Percentiles rank a stretch among this genome's conserved stretches.
phyloP scores from a whole-genome alignment of 1,139 yeast species.

The Pneumocystis wakefieldiae region DNA sequence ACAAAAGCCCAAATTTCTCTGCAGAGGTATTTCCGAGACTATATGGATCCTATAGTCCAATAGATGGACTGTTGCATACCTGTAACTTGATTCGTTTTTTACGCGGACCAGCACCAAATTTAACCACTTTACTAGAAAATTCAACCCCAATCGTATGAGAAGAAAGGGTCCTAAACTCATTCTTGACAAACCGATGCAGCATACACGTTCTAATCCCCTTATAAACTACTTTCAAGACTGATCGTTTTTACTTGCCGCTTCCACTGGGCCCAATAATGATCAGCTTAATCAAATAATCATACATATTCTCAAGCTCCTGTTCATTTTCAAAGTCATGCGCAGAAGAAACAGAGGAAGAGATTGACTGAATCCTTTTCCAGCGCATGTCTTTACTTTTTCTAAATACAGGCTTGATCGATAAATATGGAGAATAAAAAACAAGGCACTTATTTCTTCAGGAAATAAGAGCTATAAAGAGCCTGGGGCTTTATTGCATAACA shows the following conservation, averaged over 20 bases:
- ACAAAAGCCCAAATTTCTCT: no score
- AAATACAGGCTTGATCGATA: not conserved
- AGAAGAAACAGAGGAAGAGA: not conserved
- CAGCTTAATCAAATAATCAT: conserved; percentile 33
- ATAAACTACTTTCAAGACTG: not conserved
- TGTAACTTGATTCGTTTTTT: conserved; percentile 27
- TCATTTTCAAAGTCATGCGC: not conserved
- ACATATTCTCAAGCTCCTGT: conserved; percentile 15
- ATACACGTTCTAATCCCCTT: not conserved
- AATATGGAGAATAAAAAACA: no score
- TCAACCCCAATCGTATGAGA: conserved; percentile 40
- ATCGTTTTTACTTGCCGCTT: conserved; percentile 27
- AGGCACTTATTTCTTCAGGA: no score
- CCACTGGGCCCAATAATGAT: conserved; percentile 35
- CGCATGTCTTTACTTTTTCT: not conserved
- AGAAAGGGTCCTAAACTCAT: conserved; percentile 15
- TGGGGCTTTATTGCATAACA: no score
- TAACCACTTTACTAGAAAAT: conserved; percentile 32
- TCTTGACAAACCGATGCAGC: conserved; percentile 6
- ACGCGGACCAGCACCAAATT: conserved; percentile 24
- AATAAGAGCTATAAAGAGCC: no score
- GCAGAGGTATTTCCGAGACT: no score
- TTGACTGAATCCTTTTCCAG: not conserved
- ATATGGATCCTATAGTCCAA: no score
- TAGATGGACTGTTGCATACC: conserved; percentile 9